These are phyloP conservation scores for Yamadazyma songkhlaensis DNA, from an alignment of 1,139 yeast species.

Conservation along the genomic window DNA sequence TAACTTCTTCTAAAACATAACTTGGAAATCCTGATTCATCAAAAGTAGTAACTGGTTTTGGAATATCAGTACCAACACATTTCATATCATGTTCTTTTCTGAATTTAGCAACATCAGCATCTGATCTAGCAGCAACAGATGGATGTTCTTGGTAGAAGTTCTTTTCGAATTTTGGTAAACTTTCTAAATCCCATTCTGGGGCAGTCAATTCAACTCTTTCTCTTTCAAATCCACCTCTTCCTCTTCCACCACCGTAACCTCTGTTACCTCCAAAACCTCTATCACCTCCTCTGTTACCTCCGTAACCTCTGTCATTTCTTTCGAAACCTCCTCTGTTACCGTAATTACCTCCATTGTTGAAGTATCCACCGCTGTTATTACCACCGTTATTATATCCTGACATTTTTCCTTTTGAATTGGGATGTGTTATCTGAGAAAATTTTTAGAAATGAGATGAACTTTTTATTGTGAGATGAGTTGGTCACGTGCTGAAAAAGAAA, in stretches of 20 bases:
- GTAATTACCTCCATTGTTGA: constrained; percentile 11
- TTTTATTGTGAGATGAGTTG: neutral
- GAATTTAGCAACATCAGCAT: constrained; percentile 67
- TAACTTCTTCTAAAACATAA: constrained; percentile 85
- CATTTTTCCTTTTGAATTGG: neutral
- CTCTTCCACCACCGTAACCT: constrained; percentile 8
- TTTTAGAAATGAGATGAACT: neutral
- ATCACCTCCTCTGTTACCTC: constrained; percentile 8
- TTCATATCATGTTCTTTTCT: constrained; percentile 87
- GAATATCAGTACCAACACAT: constrained; percentile 77
- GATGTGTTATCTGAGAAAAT: neutral
- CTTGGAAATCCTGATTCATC: constrained; percentile 98
- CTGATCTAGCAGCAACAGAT: constrained; percentile 69
- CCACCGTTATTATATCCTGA: constrained; percentile 6
- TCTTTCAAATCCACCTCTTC: constrained; percentile 41
- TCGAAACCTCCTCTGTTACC: constrained; percentile 8
- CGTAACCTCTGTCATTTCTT: constrained; percentile 5
- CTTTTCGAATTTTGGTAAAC: constrained; percentile 89
- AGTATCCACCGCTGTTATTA: neutral
- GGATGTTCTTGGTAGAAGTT: constrained; percentile 90
- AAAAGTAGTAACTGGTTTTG: constrained; percentile 88
- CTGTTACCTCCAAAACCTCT: constrained; percentile 10
- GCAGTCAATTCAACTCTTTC: constrained; percentile 58
- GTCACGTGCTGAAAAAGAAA: constrained; percentile 1
- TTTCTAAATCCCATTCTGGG: constrained; percentile 77